Percentiles rank a stretch among this genome's conserved stretches.
These are phyloP conservation scores for Luzula sylvatica DNA, from an alignment of 176 grass and related monocot genomes.

Conservation along the genomic window DNA sequence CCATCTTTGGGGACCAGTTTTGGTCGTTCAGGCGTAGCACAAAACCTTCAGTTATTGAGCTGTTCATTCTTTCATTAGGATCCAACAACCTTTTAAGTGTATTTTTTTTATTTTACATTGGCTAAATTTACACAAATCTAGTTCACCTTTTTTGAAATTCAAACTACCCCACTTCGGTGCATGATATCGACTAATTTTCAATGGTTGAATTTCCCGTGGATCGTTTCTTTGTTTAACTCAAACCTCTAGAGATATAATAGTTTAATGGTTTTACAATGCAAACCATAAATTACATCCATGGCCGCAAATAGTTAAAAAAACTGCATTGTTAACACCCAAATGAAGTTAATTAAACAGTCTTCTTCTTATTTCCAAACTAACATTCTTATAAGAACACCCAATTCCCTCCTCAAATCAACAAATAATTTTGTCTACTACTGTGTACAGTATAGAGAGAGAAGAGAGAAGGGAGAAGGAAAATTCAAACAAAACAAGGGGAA, in stretches of 20 bases:
- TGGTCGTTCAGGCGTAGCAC: neutral
- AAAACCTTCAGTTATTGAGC: constrained; percentile 10
- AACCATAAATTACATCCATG: too few species aligned
- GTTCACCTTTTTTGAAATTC: constrained; percentile 17
- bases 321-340: too few species aligned
- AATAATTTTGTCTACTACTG: neutral
- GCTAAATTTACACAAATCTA: constrained; percentile 13
- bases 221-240: neutral
- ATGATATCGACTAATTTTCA: neutral
- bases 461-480: neutral
- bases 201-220: neutral
- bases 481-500: too few species aligned
- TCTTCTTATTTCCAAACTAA: neutral
- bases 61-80: neutral
- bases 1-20: neutral
- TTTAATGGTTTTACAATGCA: neutral
- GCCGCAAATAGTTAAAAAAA: too few species aligned
- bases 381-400: neutral
- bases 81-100: neutral
- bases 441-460: neutral
- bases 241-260: neutral
- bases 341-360: too few species aligned
- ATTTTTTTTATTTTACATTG: neutral
- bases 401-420: neutral
- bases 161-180: neutral